A percentile compares a stretch with the other conserved stretches of the same genome.
Conservation (phyloP, 176 grass and related monocot genomes). For the Juncus inflexus region DNA sequence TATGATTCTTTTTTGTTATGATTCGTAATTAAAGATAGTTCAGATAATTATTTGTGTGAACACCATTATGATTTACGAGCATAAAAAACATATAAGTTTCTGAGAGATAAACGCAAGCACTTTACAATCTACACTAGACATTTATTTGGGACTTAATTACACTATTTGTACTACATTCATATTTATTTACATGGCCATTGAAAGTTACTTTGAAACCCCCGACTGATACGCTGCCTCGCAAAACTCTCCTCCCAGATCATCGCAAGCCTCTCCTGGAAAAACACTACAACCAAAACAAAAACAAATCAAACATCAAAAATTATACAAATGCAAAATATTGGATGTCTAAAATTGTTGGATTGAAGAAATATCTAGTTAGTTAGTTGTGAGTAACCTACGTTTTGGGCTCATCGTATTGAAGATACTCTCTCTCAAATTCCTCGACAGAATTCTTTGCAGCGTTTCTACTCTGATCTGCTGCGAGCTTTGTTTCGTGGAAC, state of each 20-base stretch:
- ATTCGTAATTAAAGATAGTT: no score
- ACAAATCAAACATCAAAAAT: no score
- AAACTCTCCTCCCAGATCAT: constrained; percentile 87
- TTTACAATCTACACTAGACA: no score
- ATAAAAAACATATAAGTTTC: background rate
- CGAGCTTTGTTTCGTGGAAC: constrained; percentile 64
- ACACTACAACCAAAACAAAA: constrained; percentile 37
- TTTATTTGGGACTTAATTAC: background rate
- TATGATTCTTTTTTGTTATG: no score
- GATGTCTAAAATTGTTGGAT: no score
- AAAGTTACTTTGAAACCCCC: constrained; percentile 31
- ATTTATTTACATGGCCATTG: constrained; percentile 19
- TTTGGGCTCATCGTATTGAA: constrained; percentile 56
- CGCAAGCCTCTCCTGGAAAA: constrained; percentile 89
- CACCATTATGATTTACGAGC: background rate
- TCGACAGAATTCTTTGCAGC: constrained; percentile 13
- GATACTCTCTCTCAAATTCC: constrained; percentile 66
- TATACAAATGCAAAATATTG: no score
- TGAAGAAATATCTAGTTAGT: background rate
- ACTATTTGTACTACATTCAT: background rate
- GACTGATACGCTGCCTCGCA: constrained; percentile 55
- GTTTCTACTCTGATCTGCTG: background rate
- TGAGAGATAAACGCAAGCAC: constrained; percentile 6
- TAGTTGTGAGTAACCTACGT: constrained; percentile 35
- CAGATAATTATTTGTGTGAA: background rate